These are phyloP conservation scores for Huntiella omanensis DNA, from an alignment of 2,329 filamentous ascomycete genomes.

Conservation along the genomic window DNA sequence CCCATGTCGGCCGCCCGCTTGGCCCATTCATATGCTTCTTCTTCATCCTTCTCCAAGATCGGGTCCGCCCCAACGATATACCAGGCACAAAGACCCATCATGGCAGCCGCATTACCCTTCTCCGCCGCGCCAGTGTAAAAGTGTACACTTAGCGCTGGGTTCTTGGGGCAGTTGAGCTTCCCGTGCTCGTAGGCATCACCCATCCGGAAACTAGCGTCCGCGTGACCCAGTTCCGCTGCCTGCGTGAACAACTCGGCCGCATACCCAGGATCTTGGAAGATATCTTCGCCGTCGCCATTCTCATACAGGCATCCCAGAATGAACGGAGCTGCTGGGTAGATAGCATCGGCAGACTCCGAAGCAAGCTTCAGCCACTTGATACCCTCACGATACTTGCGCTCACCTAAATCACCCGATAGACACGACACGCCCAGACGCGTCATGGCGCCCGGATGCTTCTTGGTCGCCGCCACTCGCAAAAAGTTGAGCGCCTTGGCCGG, in stretches of 20 bases:
- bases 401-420: conserved; percentile 71
- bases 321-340: conserved; percentile 87
- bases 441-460: conserved; percentile 90
- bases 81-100: conserved; percentile 98
- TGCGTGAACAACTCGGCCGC: conserved; percentile 89
- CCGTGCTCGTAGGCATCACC: conserved; percentile 97
- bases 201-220: conserved; percentile 69
- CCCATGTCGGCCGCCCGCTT: conserved; percentile 68
- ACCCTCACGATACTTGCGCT: conserved; percentile 73
- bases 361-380: conserved; percentile 94
- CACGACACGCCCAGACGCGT: conserved; percentile 82
- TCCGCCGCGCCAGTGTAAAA: conserved; percentile 93
- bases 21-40: conserved; percentile 94
- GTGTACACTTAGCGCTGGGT: conserved; percentile 85
- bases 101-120: conserved; percentile 62
- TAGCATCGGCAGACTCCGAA: conserved; percentile 68
- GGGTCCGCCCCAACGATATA: conserved; percentile 91
- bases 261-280: conserved; percentile 80
- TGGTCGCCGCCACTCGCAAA: conserved; percentile 73
- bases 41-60: conserved; percentile 83
- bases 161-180: conserved; percentile 65
- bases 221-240: conserved; percentile 76
- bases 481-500: conserved; percentile 86
- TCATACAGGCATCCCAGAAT: conserved; percentile 80
- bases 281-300: conserved; percentile 80